Percentiles rank a stretch among this genome's conserved stretches.
These are phyloP conservation scores for Vanderwaltozyma yarrowii DNA, from an alignment of 805 yeast genomes.

Conservation along the genomic window DNA sequence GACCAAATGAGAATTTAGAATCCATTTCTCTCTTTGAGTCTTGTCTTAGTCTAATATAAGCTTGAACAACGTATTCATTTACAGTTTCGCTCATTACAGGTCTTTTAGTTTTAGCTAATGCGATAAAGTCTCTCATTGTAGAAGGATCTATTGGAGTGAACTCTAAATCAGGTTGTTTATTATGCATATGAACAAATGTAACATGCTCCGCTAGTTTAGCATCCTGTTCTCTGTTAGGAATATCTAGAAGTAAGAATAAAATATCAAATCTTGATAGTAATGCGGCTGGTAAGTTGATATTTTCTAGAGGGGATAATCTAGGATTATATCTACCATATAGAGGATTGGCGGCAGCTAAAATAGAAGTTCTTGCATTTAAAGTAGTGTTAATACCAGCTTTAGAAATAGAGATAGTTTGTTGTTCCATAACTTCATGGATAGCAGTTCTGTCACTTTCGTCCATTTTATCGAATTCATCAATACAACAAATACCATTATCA, in stretches of 20 bases:
- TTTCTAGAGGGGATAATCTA: constrained; percentile 80
- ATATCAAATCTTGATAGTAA: constrained; percentile 89
- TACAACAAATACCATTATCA: constrained; percentile 96
- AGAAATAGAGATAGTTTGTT: constrained; percentile 93
- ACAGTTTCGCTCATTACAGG: constrained; percentile 80
- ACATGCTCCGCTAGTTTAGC: constrained; percentile 87
- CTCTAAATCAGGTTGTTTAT: constrained; percentile 69
- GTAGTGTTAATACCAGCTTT: constrained; percentile 98
- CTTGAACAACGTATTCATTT: constrained; percentile 75
- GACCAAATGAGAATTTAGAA: constrained; percentile 70
- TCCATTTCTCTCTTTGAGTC: constrained; percentile 73
- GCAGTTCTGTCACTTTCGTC: constrained; percentile 95
- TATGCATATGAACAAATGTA: constrained; percentile 90
- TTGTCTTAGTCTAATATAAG: constrained; percentile 86
- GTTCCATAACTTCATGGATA: constrained; percentile 99
- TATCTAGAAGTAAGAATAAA: constrained; percentile 75
- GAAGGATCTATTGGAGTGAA: constrained; percentile 69
- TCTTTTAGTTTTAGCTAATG: constrained; percentile 72
- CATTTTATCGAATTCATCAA: constrained; percentile 99
- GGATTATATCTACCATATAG: constrained; percentile 91
- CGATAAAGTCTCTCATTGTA: constrained; percentile 77
- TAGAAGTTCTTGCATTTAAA: constrained; percentile 88
- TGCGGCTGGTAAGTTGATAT: constrained; percentile 95
- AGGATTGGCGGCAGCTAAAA: constrained; percentile 98
- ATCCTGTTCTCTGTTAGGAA: constrained; percentile 70